Percentiles rank a stretch among this genome's conserved stretches.
These are phyloP conservation scores for Phaffia tasmanica DNA, from an alignment of 768 basidiomycete genomes.

Conservation along the genomic window DNA sequence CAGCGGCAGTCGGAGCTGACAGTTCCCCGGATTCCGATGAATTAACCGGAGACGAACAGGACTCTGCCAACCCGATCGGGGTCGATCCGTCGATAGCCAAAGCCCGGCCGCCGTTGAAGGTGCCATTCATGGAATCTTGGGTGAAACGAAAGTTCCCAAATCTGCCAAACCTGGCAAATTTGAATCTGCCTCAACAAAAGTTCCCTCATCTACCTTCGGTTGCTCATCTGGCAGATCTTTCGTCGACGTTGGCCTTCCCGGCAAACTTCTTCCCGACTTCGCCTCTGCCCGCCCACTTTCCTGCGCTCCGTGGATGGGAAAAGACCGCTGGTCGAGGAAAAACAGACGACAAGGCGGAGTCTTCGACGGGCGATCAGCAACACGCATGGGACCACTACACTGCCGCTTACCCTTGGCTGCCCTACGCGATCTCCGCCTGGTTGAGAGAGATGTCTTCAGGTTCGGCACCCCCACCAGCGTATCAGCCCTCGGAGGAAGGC, in stretches of 20 bases:
- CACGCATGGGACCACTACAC: slow-evolving; percentile 14
- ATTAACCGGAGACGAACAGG: slow-evolving; percentile 28
- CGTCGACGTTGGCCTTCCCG: neutral
- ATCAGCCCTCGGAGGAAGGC: neutral
- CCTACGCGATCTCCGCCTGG: slow-evolving; percentile 16
- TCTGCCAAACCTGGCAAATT: neutral
- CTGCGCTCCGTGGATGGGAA: slow-evolving; percentile 8
- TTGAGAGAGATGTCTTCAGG: slow-evolving; percentile 5
- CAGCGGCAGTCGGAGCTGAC: slow-evolving; percentile 32
- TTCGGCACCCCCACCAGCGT: neutral
- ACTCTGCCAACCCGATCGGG: neutral
- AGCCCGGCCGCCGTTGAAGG: neutral
- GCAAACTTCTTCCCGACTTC: slow-evolving; percentile 9
- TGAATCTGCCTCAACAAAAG: neutral
- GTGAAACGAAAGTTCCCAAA: slow-evolving; percentile 15
- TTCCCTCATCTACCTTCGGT: slow-evolving; percentile 20
- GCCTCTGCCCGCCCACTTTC: slow-evolving; percentile 2
- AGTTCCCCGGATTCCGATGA: slow-evolving; percentile 31
- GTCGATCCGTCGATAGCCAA: neutral
- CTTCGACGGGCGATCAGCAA: neutral
- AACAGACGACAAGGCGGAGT: neutral
- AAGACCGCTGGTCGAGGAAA: neutral
- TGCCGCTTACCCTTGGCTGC: slow-evolving; percentile 19
- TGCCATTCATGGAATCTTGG: slow-evolving; percentile 15
- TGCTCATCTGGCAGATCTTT: slow-evolving; percentile 8